A percentile compares a stretch with the other conserved stretches of the same genome.
Conservation (phyloP, 805 yeast genomes). For the Wickerhamomyces subpelliculosus region DNA sequence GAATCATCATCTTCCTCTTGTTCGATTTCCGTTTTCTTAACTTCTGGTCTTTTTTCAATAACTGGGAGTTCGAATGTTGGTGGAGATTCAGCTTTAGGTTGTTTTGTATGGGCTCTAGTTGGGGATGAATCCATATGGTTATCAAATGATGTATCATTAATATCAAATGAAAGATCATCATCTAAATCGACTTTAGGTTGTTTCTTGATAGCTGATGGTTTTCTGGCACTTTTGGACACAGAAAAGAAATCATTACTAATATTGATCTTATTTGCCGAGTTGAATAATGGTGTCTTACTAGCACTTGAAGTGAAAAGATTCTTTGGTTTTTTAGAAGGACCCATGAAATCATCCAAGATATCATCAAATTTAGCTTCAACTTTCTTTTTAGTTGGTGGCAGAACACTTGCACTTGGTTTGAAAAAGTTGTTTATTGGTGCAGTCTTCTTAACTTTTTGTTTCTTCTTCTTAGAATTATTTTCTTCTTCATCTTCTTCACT, state of each 20-base stretch:
- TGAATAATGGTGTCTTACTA: conserved; percentile 16
- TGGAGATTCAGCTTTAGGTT: conserved; percentile 3
- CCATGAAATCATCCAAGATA: conserved; percentile 51
- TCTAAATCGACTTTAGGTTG: conserved; percentile 21
- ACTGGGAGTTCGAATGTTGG: conserved; percentile 18
- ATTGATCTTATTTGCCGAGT: conserved; percentile 21
- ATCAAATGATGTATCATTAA: conserved; percentile 19
- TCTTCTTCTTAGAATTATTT: conserved; percentile 16
- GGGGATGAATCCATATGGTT: conserved; percentile 31
- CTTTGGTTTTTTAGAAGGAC: conserved; percentile 11
- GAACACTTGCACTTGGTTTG: conserved; percentile 29
- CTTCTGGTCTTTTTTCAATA: conserved; percentile 4
- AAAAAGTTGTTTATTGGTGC: conserved; percentile 48
- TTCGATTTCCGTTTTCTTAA: conserved; percentile 3
- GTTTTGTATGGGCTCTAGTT: conserved; percentile 23
- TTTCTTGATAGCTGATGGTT: conserved; percentile 21
- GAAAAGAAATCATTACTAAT: conserved; percentile 13
- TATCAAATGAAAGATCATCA: conserved; percentile 22
- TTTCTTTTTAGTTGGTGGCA: conserved; percentile 29
- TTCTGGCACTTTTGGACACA: conserved; percentile 18
- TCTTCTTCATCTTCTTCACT: conserved; percentile 41
- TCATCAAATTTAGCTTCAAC: conserved; percentile 58
- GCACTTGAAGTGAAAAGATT: conserved; percentile 10
- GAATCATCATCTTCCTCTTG: conserved; percentile 36
- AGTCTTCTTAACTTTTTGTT: conserved; percentile 28